A percentile compares a stretch with the other conserved stretches of the same genome.
Evolutionary conservation across 495 filamentous ascomycete genomes (phyloP).

Genomic region (Penicillium coprophilum): DNA sequence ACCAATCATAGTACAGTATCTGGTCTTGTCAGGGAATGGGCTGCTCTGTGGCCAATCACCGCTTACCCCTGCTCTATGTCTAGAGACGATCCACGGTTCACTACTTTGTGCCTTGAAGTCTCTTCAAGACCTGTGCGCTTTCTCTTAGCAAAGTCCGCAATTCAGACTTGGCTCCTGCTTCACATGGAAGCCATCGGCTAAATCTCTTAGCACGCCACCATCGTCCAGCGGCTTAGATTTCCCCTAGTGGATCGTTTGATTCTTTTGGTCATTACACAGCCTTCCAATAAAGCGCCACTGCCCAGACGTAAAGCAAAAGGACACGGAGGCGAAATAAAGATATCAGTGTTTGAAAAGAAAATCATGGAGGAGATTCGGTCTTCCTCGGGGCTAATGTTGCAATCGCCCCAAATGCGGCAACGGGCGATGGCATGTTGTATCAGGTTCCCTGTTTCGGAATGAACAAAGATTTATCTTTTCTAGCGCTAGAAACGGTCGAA

Average conservation of each 20-base stretch:
- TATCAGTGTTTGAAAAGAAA: not conserved
- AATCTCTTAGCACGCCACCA: not conserved
- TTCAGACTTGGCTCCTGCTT: not conserved
- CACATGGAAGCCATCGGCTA: not conserved
- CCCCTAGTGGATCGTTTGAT: not conserved
- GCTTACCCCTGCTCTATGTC: not conserved
- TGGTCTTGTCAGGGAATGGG: constrained; percentile 10
- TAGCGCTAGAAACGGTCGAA: not conserved
- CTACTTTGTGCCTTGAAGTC: not conserved
- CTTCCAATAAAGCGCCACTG: not conserved
- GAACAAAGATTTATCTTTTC: not conserved
- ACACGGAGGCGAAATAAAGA: not conserved
- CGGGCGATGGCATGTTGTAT: too few relatives aligned
- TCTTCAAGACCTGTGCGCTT: not conserved
- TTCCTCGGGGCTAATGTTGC: not conserved
- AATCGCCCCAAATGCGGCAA: not conserved
- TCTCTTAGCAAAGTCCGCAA: not conserved
- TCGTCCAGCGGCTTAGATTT: not conserved
- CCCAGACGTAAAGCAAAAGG: not conserved
- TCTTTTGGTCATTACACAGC: not conserved
- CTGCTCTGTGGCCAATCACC: not conserved
- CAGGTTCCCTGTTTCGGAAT: too few relatives aligned
- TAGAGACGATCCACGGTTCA: not conserved
- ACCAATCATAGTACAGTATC: constrained; percentile 6
- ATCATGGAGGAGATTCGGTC: not conserved